Percentiles rank a stretch among this genome's conserved stretches.
Conservation (phyloP, 1,284 basidiomycete species). For the Microbotryum lychnidis-dioicae region DNA sequence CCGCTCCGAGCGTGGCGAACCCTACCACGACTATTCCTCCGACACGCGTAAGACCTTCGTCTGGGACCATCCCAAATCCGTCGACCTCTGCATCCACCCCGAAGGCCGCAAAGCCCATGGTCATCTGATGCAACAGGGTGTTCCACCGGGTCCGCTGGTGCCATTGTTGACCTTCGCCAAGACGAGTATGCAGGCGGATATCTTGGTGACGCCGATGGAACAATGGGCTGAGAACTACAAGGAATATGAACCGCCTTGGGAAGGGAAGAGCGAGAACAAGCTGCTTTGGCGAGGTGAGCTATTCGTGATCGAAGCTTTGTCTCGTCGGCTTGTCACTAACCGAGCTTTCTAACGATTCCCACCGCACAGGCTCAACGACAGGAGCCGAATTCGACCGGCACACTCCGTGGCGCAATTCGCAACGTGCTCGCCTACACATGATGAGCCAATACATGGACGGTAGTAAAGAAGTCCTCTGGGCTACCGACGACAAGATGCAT, state of each 20-base stretch:
- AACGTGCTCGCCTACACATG: slow-evolving; percentile 43
- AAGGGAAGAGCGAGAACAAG: slow-evolving; percentile 41
- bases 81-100: slow-evolving; percentile 37
- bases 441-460: slow-evolving; percentile 39
- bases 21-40: slow-evolving; percentile 25
- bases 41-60: slow-evolving; percentile 34
- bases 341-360: background rate
- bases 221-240: slow-evolving; percentile 40
- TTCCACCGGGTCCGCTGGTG: slow-evolving; percentile 30
- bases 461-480: slow-evolving; percentile 13
- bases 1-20: slow-evolving; percentile 29
- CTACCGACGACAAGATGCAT: slow-evolving; percentile 20
- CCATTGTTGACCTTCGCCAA: slow-evolving; percentile 38
- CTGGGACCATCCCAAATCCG: slow-evolving; percentile 32
- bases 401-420: slow-evolving; percentile 42
- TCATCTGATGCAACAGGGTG: slow-evolving; percentile 34
- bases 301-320: background rate
- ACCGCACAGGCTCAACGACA: slow-evolving; percentile 41
- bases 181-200: slow-evolving; percentile 42
- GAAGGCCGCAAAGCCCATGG: slow-evolving; percentile 36
- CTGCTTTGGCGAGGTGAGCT: slow-evolving; percentile 42
- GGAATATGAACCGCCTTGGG: slow-evolving; percentile 43
- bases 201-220: slow-evolving; percentile 46
- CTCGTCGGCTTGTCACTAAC: background rate
- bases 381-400: slow-evolving; percentile 44